phyloP scores from a whole-genome alignment of 192 early-diverging fungal species.

The Coemansia sp. region DNA sequence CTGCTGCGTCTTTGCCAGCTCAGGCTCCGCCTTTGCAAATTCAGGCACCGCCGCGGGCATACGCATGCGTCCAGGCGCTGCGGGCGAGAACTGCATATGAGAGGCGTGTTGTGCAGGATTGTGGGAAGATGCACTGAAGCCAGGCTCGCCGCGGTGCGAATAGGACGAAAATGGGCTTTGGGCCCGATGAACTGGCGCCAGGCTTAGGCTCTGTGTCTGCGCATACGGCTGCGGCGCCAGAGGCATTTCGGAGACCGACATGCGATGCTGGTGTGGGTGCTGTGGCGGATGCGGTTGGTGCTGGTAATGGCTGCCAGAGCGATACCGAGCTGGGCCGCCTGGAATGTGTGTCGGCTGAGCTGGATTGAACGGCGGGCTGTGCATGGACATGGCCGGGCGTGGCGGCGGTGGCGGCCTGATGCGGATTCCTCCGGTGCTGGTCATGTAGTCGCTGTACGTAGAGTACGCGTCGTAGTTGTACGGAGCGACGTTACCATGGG shows the following conservation, averaged over 20 bases:
- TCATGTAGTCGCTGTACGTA: conserved; percentile 47
- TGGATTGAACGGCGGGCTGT: conserved; percentile 17
- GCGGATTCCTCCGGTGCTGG: conserved; percentile 42
- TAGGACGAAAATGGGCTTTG: conserved; percentile 2
- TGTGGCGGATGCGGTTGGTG: conserved; percentile 6
- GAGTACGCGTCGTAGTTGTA: conserved; percentile 50
- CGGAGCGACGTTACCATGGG: conserved; percentile 20
- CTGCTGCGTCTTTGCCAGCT: background rate
- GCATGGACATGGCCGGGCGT: conserved; percentile 15
- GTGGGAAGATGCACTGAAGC: background rate
- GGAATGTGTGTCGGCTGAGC: conserved; percentile 9
- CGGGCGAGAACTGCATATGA: conserved; percentile 8
- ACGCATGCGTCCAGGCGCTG: conserved; percentile 15
- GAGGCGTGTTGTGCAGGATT: conserved; percentile 4
- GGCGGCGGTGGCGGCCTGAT: conserved; percentile 30
- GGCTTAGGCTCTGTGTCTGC: background rate
- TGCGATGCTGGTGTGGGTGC: conserved; percentile 10
- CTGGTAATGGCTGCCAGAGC: conserved; percentile 15
- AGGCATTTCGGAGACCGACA: conserved; percentile 6
- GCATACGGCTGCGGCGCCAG: background rate
- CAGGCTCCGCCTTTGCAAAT: conserved; percentile 7
- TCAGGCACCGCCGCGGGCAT: conserved; percentile 9
- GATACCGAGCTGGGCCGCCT: conserved; percentile 15
- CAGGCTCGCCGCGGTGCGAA: background rate
- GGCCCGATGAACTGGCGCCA: background rate